A percentile compares a stretch with the other conserved stretches of the same genome.
These are phyloP conservation scores for Talaromyces wortmannii DNA, from an alignment of 495 filamentous ascomycete species.

Conservation along the genomic window DNA sequence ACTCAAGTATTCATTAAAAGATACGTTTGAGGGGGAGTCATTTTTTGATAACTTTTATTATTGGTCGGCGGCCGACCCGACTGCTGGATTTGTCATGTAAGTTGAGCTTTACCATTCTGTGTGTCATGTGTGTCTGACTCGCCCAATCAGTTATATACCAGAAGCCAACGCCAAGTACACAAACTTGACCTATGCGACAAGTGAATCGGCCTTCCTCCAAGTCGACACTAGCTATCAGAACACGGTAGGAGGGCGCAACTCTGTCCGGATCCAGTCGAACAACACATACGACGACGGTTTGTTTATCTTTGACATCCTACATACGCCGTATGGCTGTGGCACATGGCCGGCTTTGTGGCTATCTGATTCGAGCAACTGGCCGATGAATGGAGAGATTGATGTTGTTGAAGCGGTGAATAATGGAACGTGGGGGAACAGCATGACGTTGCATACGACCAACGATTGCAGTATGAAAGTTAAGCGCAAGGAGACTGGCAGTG, in stretches of 20 bases:
- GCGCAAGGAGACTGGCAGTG: constrained; percentile 31
- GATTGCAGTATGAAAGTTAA: constrained; percentile 41
- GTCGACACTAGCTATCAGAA: constrained; percentile 43
- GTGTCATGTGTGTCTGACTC: background rate
- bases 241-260: constrained; percentile 39
- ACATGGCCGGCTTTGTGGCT: constrained; percentile 60
- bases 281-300: constrained; percentile 40
- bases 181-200: constrained; percentile 47
- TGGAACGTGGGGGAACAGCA: constrained; percentile 35
- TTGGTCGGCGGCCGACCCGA: constrained; percentile 44
- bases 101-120: background rate
- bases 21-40: constrained; percentile 38
- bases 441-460: constrained; percentile 35
- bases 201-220: constrained; percentile 39
- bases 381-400: constrained; percentile 45
- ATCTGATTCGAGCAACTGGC: constrained; percentile 54
- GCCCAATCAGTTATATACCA: background rate
- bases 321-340: constrained; percentile 42
- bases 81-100: constrained; percentile 46
- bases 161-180: background rate
- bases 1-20: constrained; percentile 41
- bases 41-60: constrained; percentile 51
- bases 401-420: constrained; percentile 39
- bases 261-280: constrained; percentile 48
- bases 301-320: constrained; percentile 50